Percentiles rank a stretch among this genome's conserved stretches.
These are phyloP conservation scores for Fusarium pseudoanthophilum DNA, from an alignment of 2,329 filamentous ascomycete species.

Conservation along the genomic window DNA sequence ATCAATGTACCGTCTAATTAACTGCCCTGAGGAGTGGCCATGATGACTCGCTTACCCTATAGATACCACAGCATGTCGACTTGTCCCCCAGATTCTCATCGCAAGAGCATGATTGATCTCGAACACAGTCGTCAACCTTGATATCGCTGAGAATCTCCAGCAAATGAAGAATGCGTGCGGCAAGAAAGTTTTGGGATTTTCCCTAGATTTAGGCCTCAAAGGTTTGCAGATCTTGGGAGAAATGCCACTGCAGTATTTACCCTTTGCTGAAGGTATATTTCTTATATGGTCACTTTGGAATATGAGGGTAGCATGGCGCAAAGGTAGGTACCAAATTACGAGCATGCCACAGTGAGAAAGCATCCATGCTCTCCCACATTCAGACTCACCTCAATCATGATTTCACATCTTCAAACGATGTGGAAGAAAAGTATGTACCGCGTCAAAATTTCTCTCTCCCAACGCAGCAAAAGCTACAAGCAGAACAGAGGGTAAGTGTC, in stretches of 20 bases:
- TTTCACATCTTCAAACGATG: not conserved
- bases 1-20: not conserved
- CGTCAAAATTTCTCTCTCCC: constrained; percentile 52
- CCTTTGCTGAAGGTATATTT: too few species aligned
- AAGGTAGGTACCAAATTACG: too few species aligned
- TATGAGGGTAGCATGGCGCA: too few species aligned
- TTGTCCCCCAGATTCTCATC: not conserved
- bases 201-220: not conserved
- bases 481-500: constrained; percentile 62
- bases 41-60: not conserved
- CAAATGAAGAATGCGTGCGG: not conserved
- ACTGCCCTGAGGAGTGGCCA: not conserved
- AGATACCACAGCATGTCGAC: not conserved
- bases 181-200: not conserved
- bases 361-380: not conserved
- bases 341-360: not conserved
- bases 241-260: not conserved
- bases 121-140: not conserved
- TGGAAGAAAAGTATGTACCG: constrained; percentile 47
- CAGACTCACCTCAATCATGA: not conserved
- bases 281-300: not conserved
- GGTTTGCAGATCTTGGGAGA: not conserved
- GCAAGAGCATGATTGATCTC: not conserved
- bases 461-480: constrained; percentile 47
- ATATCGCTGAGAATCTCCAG: not conserved